phyloP scores from a whole-genome alignment of 2,329 filamentous ascomycete genomes.

The Ascochyta clinopodiicola region DNA sequence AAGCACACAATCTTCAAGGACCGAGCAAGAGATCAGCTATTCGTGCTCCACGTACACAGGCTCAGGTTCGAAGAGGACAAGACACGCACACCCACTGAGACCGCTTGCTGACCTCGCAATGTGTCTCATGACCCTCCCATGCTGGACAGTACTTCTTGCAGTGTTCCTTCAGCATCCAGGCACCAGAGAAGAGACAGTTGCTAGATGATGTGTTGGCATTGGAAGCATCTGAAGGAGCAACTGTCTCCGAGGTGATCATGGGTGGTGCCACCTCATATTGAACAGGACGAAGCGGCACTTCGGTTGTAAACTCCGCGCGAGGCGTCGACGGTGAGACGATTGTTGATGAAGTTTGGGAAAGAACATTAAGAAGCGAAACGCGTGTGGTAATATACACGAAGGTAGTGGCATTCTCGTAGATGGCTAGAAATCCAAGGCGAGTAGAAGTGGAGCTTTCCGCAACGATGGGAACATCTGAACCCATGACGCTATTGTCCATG shows the following conservation, averaged over 20 bases:
- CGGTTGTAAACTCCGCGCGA: neutral
- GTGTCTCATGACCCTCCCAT: neutral
- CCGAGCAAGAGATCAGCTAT: too few relatives aligned
- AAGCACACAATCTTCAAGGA: neutral
- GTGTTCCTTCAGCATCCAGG: neutral
- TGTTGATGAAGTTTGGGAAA: neutral
- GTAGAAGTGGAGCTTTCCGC: too few relatives aligned
- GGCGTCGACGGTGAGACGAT: neutral
- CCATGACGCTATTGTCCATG: neutral
- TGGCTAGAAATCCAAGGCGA: neutral
- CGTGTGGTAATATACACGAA: neutral
- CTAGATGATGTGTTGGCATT: neutral
- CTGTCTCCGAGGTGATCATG: too few relatives aligned
- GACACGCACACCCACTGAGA: conserved; percentile 1
- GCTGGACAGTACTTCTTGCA: neutral
- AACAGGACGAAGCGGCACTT: neutral
- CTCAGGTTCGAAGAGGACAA: neutral
- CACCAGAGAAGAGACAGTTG: neutral
- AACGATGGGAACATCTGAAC: too few relatives aligned
- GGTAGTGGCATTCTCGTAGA: neutral
- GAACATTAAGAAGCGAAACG: neutral
- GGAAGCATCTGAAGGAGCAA: neutral
- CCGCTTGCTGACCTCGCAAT: neutral
- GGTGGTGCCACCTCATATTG: too few relatives aligned
- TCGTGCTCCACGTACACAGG: too few relatives aligned